These are phyloP conservation scores for Diaporthe velutina DNA, from an alignment of 2,329 filamentous ascomycete species.

Conservation along the genomic window DNA sequence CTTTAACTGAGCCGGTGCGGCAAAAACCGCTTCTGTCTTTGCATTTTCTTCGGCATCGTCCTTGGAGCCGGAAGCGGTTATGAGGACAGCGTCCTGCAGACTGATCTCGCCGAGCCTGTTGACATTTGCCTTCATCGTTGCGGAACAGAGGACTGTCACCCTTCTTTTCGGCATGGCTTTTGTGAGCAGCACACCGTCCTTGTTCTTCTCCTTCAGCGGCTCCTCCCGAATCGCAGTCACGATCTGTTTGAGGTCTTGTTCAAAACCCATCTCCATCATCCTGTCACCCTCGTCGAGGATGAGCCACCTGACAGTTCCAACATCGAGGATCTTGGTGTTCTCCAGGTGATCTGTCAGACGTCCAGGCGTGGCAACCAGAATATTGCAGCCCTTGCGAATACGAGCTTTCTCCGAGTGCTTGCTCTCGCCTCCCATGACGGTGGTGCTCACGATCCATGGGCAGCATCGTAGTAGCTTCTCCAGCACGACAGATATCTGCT, in stretches of 20 bases:
- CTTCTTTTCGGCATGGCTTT: conserved; percentile 79
- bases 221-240: conserved; percentile 82
- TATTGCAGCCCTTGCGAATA: conserved; percentile 93
- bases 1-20: conserved; percentile 91
- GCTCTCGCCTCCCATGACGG: conserved; percentile 78
- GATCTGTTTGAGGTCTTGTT: conserved; percentile 91
- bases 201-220: conserved; percentile 68
- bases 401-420: conserved; percentile 91
- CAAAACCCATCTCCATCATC: conserved; percentile 98
- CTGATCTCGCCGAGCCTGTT: conserved; percentile 95
- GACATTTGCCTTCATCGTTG: conserved; percentile 98
- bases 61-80: conserved; percentile 76
- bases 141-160: conserved; percentile 92
- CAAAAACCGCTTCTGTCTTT: conserved; percentile 71
- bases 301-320: conserved; percentile 92
- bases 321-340: conserved; percentile 89
- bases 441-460: conserved; percentile 94
- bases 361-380: conserved; percentile 94
- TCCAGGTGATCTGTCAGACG: conserved; percentile 91
- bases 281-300: conserved; percentile 96
- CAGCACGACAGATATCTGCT: conserved; percentile 90
- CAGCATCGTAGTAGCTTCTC: conserved; percentile 89
- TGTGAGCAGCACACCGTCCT: conserved; percentile 69
- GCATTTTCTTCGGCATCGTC: conserved; percentile 59
- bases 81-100: conserved; percentile 90